Base-by-base conservation (phyloP, 768 basidiomycete genomes). In the Gloeophyllum trabeum region DNA sequence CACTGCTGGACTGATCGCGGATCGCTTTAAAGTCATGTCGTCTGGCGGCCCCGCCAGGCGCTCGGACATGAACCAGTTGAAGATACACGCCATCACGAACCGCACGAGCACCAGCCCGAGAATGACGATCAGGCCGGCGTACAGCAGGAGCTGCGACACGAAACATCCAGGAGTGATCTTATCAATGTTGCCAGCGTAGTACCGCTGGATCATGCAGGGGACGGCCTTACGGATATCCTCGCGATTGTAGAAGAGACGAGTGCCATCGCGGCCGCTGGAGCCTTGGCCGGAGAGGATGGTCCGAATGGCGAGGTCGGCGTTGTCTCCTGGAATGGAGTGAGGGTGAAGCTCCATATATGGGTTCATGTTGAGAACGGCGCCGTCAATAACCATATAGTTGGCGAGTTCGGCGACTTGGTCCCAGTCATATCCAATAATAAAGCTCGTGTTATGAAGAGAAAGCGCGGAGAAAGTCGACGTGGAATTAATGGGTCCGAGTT, bases 151-250 rank as follows among this genome's bases (percentile, higher is more conserved):
- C 36, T 77, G 73, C 24, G 91, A 83, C 28, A 91, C 78, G 61
- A 97, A 93, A 62, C 96, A 99, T 5, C 94, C 94, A 4, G 96
- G 90, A 0, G 92, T 82, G 55, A 96, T 70, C 63, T 97, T 96
- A 68, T 97, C 96, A 48, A 99, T 97, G 57, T 86, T 84, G 18
- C 96, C 96, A 0, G 92, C 93, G 40, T 76, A 76, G 60, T 96
- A 99, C 10, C 96, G 79, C 52, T 88, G 65, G 41, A 71, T 69
- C 41, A 99, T 69, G 60, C 96, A 99, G 6, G 77, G 72, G 3
- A 96, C 70, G 19, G 86, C 79, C 6, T 69, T 65, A 46, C 73
- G 66, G 43, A 89, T 73, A 41, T 74, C 71, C 4, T 69, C 50
- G 35, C 78, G 73, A 60, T 80, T 82, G 58, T 75, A 79, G 57